A percentile compares a stretch with the other conserved stretches of the same genome.
These are phyloP conservation scores for Vitis hybrid DNA, from an alignment of 177 flowering plant species.

Conservation along the genomic window DNA sequence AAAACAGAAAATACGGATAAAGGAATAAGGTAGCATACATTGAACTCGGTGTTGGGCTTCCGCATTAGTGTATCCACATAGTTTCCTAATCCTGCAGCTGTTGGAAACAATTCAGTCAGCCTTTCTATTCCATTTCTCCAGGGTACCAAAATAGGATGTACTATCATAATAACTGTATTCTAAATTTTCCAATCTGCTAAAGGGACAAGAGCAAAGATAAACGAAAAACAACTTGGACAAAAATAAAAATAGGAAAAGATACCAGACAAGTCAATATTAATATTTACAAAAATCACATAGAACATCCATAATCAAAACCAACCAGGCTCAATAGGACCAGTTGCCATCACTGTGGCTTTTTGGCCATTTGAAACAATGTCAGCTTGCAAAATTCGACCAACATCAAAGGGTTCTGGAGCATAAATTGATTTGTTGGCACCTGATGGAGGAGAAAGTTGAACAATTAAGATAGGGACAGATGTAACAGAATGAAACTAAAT, in stretches of 20 bases:
- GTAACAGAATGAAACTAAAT: not conserved
- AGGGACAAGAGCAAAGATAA: not conserved
- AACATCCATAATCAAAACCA: constrained; percentile 16
- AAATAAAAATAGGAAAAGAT: not conserved
- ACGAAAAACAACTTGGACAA: not conserved
- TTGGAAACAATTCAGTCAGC: constrained; percentile 11
- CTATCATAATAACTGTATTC: not conserved
- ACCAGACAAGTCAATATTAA: not conserved
- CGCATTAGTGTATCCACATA: constrained; percentile 74
- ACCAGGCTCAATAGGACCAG: constrained; percentile 77
- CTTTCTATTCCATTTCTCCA: not conserved
- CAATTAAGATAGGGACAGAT: not conserved
- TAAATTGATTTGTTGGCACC: constrained; percentile 81
- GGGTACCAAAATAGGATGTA: not conserved
- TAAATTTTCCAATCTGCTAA: not conserved
- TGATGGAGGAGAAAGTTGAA: constrained; percentile 24
- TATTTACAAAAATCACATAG: constrained; percentile 5
- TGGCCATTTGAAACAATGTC: constrained; percentile 64
- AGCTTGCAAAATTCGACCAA: constrained; percentile 74
- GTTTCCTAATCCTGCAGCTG: constrained; percentile 83
- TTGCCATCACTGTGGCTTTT: constrained; percentile 48
- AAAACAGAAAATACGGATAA: not conserved
- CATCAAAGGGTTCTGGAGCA: constrained; percentile 96
- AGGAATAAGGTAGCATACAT: constrained; percentile 43
- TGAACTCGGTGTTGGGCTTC: constrained; percentile 79